Percentiles rank a stretch among this genome's conserved stretches.
phyloP scores from a whole-genome alignment of 139 green algal genomes.

The Picochlorum sp. region DNA sequence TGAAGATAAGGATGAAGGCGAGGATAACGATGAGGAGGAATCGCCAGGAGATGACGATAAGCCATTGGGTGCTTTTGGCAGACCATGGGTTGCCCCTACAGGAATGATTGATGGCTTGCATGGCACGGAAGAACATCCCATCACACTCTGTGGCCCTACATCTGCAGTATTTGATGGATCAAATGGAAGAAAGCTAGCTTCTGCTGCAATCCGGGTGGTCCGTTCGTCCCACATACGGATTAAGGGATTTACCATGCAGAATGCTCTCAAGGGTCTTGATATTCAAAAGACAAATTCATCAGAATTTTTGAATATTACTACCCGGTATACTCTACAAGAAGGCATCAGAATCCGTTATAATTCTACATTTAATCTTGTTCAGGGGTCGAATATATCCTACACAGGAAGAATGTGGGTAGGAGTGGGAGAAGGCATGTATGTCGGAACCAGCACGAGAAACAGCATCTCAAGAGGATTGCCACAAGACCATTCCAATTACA shows the following conservation, averaged over 20 bases:
- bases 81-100: background rate
- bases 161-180: background rate
- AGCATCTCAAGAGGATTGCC: background rate
- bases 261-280: conserved; percentile 7
- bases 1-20: background rate
- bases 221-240: background rate
- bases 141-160: conserved; percentile 1
- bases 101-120: background rate
- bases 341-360: conserved; percentile 4
- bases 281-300: conserved; percentile 1
- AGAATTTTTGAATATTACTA: background rate
- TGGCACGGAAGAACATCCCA: background rate
- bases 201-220: background rate
- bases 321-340: conserved; percentile 1
- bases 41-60: no score
- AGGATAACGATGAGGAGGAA: background rate
- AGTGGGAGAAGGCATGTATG: conserved; percentile 2
- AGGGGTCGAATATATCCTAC: background rate
- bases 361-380: background rate
- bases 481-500: background rate
- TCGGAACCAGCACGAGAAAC: conserved; percentile 6
- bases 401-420: background rate
- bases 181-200: background rate
- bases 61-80: background rate
- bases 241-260: background rate